Base-by-base conservation (phyloP, 1,284 basidiomycete genomes). In the Malassezia japonica region DNA sequence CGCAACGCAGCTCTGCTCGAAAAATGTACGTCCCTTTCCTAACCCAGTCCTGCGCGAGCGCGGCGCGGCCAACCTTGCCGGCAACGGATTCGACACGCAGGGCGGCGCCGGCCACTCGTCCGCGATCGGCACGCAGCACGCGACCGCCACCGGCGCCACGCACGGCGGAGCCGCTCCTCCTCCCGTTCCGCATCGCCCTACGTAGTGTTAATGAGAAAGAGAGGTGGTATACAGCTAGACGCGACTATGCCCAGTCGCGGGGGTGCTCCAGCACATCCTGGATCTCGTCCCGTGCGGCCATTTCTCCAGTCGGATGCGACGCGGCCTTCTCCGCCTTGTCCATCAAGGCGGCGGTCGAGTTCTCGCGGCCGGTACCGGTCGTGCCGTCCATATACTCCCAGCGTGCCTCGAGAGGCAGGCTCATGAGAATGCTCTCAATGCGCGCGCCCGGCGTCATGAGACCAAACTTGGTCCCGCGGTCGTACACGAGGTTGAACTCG, bases 1-100 rank as follows among this genome's bases (percentile, higher is more conserved):
- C 79, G 90, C 57, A 94, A 94, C 67, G 88, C 86, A 2, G 69
- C 61, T 33, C 48, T 74, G 41, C 48, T 70, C 7, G 68, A 70
- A 40, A 60, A 69, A 27, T 55, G 53, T 55, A 37, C 37, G 53
- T 55, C 6, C 8, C 12, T 6, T 21, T 20, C 21, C 24, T 38
- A 18, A 28, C 18, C 9, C 23, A 52, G 50, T 27, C 21, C 16
- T 53, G 13, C 39, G 38, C 23, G 40, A 53, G 23, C 45, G 44
- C 13, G 33, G 27, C 27, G 44, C 44, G 13, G 27, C 32, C 6
- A 35, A 35, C 20, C 2, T 35, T 9, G 27, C n/a, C 15, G n/a
- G n/a, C n/a, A n/a, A n/a, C n/a, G n/a, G n/a, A n/a, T n/a, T n/a
- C n/a, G n/a, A n/a, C n/a, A n/a, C n/a, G n/a, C n/a, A n/a, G n/a